A percentile compares a stretch with the other conserved stretches of the same genome.
phyloP scores from a whole-genome alignment of 345 rosid genomes.

The Boechera stricta region DNA sequence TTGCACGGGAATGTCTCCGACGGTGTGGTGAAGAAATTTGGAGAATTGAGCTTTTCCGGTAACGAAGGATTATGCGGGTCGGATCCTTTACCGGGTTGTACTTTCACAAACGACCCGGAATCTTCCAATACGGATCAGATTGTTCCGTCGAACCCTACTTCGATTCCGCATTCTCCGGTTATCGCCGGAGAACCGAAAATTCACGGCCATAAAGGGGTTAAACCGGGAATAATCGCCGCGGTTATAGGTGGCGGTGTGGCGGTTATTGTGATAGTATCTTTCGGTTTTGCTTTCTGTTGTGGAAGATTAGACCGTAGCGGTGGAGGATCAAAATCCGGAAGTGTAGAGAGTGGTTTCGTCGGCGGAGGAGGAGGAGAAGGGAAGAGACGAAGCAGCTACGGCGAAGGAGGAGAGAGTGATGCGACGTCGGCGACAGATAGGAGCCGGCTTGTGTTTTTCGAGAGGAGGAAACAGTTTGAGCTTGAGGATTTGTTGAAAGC shows the following conservation, averaged over 20 bases:
- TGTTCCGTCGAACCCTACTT: conserved; percentile 83
- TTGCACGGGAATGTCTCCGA: conserved; percentile 72
- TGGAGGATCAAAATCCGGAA: conserved; percentile 51
- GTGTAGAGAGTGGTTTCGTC: conserved; percentile 56
- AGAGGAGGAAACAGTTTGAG: conserved; percentile 77
- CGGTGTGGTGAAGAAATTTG: conserved; percentile 61
- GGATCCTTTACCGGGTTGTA: conserved; percentile 66
- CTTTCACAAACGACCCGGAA: conserved; percentile 55
- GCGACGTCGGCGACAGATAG: conserved; percentile 72
- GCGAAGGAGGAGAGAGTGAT: conserved; percentile 70
- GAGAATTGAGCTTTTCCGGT: conserved; percentile 66
- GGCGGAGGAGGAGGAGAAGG: conserved; percentile 60
- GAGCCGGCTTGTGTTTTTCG: conserved; percentile 83
- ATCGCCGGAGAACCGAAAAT: background rate
- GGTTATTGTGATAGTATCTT: conserved; percentile 59
- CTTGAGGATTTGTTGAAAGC: conserved; percentile 86
- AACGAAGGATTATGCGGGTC: conserved; percentile 86
- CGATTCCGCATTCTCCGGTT: conserved; percentile 63
- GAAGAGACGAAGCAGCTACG: conserved; percentile 48
- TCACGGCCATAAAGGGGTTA: conserved; percentile 51
- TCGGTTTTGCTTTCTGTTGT: conserved; percentile 71
- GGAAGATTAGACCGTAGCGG: conserved; percentile 51
- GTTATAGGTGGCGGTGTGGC: conserved; percentile 71
- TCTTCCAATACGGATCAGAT: conserved; percentile 50
- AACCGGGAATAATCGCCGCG: conserved; percentile 67